Conservation (phyloP, 176 grass and related monocot genomes). For the Aegilops bicornis region DNA sequence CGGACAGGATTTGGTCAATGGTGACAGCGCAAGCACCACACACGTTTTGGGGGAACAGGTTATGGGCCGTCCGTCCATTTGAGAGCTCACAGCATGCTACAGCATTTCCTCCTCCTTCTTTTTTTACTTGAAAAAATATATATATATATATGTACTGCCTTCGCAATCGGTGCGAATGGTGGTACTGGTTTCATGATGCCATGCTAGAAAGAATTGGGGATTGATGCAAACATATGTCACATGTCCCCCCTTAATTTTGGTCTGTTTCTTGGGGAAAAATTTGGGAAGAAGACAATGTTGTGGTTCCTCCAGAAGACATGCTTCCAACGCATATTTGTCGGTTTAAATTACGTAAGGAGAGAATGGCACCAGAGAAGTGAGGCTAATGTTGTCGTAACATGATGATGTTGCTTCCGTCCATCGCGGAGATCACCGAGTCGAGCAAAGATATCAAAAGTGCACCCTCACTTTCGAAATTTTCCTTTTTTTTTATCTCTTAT, state of each 20-base stretch:
- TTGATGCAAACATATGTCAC: not conserved
- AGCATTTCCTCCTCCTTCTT: not conserved
- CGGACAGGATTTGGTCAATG: conserved; percentile 50
- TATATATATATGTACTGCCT: not conserved
- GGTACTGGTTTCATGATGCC: no score
- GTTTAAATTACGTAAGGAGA: no score
- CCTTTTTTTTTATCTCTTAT: no score
- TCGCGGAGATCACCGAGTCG: no score
- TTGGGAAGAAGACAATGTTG: not conserved
- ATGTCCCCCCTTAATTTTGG: not conserved
- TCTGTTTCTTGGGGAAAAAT: not conserved
- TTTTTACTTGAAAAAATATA: not conserved
- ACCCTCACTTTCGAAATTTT: no score
- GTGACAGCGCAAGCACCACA: not conserved
- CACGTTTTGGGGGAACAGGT: conserved; percentile 20
- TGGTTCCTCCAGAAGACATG: not conserved
- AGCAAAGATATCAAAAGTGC: no score
- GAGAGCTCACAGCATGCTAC: conserved; percentile 18
- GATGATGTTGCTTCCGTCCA: no score
- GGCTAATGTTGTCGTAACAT: no score
- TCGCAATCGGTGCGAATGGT: not conserved
- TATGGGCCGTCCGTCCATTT: conserved; percentile 28
- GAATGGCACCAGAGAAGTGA: no score
- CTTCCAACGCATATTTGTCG: no score
- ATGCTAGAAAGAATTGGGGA: conserved; percentile 15